These are phyloP conservation scores for Botryotinia globosa DNA, from an alignment of 2,329 filamentous ascomycete genomes.

Conservation along the genomic window DNA sequence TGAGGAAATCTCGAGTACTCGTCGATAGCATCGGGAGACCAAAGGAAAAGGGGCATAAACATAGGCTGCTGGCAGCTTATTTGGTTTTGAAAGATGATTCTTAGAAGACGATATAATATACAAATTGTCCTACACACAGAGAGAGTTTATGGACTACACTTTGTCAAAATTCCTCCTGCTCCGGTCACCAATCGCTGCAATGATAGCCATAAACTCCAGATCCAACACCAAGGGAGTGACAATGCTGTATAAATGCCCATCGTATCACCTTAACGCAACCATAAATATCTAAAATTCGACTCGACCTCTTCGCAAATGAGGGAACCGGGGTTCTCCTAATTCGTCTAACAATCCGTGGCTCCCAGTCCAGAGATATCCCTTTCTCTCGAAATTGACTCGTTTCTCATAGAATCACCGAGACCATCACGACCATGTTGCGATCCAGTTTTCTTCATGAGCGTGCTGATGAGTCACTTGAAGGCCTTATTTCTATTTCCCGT, in stretches of 20 bases:
- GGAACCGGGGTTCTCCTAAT: background rate
- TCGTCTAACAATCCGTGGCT: background rate
- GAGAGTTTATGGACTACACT: background rate
- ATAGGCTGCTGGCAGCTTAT: background rate
- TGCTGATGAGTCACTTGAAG: background rate
- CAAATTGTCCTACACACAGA: background rate
- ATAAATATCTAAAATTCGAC: background rate
- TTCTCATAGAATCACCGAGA: background rate
- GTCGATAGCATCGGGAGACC: background rate
- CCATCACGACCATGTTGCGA: background rate
- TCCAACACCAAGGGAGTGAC: background rate
- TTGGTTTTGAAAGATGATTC: background rate
- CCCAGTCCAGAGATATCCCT: background rate
- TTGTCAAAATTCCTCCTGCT: background rate
- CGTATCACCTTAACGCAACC: background rate
- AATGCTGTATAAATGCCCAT: conserved; percentile 2
- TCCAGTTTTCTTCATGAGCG: background rate
- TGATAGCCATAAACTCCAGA: background rate
- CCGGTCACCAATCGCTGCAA: background rate
- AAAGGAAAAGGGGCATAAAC: background rate
- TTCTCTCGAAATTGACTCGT: background rate
- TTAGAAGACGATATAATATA: background rate
- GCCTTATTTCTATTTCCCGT: background rate
- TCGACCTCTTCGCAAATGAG: background rate
- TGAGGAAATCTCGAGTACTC: background rate